Base-by-base conservation (phyloP, 768 basidiomycete genomes). In the Mycena galericulata region DNA sequence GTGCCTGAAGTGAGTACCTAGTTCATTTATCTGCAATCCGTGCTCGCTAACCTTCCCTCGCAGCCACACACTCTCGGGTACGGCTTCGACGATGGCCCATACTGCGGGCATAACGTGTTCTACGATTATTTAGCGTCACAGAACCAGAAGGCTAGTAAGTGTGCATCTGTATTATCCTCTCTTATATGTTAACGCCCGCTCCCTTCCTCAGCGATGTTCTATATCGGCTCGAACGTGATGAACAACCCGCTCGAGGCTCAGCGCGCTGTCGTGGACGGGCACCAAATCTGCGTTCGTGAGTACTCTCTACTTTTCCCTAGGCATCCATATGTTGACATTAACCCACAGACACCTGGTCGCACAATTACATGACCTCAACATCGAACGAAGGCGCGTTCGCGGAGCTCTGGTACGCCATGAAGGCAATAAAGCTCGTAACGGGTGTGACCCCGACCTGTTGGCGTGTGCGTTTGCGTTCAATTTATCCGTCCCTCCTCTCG, bases 391-490 rank as follows among this genome's bases (percentile, higher is more conserved):
- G 90, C 68, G 90, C 88, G 5, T 92, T 94, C 64, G 92, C 92
- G 4, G 93, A 95, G 77, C 82, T 95, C 20, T 93, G 90, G 66
- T 95, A 93, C 79, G 89, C 88, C 87, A 70, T 88, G 70, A 70
- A 89, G 81, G 79, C 81, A 1, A 85, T 90, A 56, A 88, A 89
- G 70, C 79, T 89, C 26, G 85, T 84, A 20, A 73, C 83, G 0
- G 88, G 89, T 9, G 79, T 87, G 15, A 90, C 89, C 0, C 87
- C 88, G 0, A 89, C 83, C 1, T 89, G 86, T 73, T 90, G 88
- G 90, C 81, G 87, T 71, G 87, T 88, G 67, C 50, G 83, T 79
- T 18, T 12, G 10, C 2, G 10, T 43, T 22, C 24, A 4, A 58
- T 24, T 15, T 24, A 59, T 17, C 26, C 51, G 22, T 15, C 18